Evolutionary conservation across 2,329 filamentous ascomycete species (phyloP), one percentile per base, ranked within the genome.

Genomic region (Venturia carpophila): DNA sequence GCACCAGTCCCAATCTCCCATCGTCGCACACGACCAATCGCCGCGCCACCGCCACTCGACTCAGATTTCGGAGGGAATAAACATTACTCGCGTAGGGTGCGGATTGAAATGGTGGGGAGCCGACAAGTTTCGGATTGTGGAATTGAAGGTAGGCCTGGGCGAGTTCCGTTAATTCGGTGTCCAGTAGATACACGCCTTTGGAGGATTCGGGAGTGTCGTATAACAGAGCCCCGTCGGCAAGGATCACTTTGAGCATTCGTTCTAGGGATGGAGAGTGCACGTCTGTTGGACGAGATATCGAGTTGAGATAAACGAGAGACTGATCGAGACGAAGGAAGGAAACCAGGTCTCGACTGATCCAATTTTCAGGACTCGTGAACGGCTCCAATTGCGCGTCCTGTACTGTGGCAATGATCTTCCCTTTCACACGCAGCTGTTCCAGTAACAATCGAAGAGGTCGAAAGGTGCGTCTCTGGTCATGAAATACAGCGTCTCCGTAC

Each of bases 171-270:
- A 64, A 37, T 49, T 64, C 63, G 37, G 9, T 41, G 13, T 58
- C 52, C 5, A 41, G 52, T 30, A 64, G 49, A 34, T 64, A 64
- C 9, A 52, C 63, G 49, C 52, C 52, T 58, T 55, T 42, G 7
- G 63, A 56, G 34, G 60, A 64, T 27, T 64, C 63, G 27, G 63
- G 63, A 3, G 63, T 64, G 37, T 64, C 63, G 52, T 60, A 58
- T 7, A 64, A 34, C 19, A 64, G 15, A 24, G 63, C 63, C 2
- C 63, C 63, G n/a, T 64, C 63, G 7, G 63, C 63, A 9, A 52
- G 43, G 3, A 56, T 27, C 13, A 64, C 63, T 27, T 64, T 64
- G 45, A 64, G 30, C 3, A 64, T 49, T 15, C 63, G 27, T n/a
- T 60, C 63, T 27, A 56, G 34, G 13, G 39, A 42, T 9, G 27